Evolutionary conservation across 108 stramenopile genomes (phyloP).

Genomic region (Asterionellopsis glacialis): DNA sequence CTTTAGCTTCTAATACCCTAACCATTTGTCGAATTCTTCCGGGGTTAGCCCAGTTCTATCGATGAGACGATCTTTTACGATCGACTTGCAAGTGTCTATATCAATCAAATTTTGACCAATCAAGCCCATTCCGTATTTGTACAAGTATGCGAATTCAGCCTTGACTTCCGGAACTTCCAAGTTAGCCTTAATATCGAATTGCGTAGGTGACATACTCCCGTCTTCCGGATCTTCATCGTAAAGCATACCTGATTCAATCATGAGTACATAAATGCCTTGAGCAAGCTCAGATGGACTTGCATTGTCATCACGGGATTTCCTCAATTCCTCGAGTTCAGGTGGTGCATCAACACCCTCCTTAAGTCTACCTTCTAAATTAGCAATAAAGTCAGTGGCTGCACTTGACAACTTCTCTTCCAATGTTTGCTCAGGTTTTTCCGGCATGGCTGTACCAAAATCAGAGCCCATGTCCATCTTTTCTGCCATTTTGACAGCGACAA

Average conservation of each 20-base stretch:
- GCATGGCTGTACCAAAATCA: constrained; percentile 76
- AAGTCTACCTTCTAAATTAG: constrained; percentile 32
- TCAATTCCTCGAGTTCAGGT: constrained; percentile 46
- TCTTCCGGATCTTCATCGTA: constrained; percentile 68
- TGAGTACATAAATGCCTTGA: constrained; percentile 50
- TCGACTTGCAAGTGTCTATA: constrained; percentile 40
- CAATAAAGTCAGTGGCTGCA: constrained; percentile 55
- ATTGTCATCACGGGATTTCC: constrained; percentile 31
- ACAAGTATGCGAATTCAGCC: constrained; percentile 58
- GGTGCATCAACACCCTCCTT: constrained; percentile 51
- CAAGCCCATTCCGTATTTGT: constrained; percentile 62
- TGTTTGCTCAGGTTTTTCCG: constrained; percentile 47
- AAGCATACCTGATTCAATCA: constrained; percentile 74
- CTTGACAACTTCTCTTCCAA: constrained; percentile 49
- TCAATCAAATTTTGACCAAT: constrained; percentile 47
- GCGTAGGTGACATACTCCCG: constrained; percentile 47
- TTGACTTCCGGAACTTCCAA: constrained; percentile 68
- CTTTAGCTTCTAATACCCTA: constrained; percentile 41
- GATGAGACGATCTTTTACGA: constrained; percentile 56
- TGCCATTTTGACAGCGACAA: no score
- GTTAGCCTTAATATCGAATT: constrained; percentile 65
- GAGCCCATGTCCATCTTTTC: not conserved
- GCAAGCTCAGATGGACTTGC: constrained; percentile 28
- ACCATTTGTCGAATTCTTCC: constrained; percentile 68
- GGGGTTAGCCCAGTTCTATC: constrained; percentile 59